Percentiles rank a stretch among this genome's conserved stretches.
Conservation (phyloP, 164 flowering plant species). For the Umbilicus rupestris region DNA sequence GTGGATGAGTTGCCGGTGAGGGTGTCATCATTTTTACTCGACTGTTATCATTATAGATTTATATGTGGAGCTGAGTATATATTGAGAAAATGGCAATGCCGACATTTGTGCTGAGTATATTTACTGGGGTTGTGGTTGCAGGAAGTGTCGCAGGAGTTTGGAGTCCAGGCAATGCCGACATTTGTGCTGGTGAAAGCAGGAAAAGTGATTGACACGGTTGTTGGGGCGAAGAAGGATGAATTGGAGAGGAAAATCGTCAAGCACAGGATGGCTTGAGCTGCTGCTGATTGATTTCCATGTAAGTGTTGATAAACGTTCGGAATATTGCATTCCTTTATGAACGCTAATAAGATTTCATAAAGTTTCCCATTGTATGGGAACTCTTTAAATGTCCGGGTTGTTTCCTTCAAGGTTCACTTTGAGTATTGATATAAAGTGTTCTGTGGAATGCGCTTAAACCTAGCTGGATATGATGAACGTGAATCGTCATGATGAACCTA, state of each 20-base stretch:
- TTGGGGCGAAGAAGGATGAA: slow-evolving; percentile 71
- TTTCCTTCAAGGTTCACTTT: neutral
- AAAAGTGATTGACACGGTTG: slow-evolving; percentile 55
- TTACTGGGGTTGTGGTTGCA: slow-evolving; percentile 16
- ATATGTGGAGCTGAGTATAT: neutral
- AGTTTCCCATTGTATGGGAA: neutral
- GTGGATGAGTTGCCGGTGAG: slow-evolving; percentile 67
- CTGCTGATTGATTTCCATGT: neutral
- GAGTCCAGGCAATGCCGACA: slow-evolving; percentile 75
- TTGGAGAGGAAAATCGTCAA: slow-evolving; percentile 43
- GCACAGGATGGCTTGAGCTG: slow-evolving; percentile 15
- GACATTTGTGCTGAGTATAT: no score
- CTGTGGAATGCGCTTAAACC: neutral
- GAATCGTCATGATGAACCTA: no score
- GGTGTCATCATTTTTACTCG: neutral
- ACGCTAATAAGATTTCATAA: neutral
- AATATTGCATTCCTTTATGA: neutral
- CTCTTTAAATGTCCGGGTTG: neutral
- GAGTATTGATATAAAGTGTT: neutral
- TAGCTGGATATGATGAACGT: neutral
- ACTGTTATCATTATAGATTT: neutral
- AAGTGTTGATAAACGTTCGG: neutral
- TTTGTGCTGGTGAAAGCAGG: slow-evolving; percentile 66
- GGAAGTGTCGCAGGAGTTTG: slow-evolving; percentile 57
- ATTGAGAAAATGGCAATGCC: no score